Conservation (phyloP, 192 early-diverging fungal genomes). For the Cetraspora pellucida region DNA sequence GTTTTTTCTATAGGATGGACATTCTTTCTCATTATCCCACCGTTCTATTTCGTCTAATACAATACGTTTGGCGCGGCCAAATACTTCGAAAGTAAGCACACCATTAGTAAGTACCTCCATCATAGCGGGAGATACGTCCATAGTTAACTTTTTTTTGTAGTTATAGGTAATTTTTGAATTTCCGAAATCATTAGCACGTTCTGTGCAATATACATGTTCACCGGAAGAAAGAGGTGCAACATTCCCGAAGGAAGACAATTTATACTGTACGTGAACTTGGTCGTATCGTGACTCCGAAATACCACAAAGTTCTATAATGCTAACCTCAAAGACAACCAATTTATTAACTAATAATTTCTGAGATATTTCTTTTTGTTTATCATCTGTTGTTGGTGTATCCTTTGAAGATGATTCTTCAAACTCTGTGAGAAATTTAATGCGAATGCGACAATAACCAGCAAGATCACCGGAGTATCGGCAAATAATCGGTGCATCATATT, state of each 20-base stretch:
- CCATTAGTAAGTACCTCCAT: constrained; percentile 45
- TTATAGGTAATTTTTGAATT: constrained; percentile 53
- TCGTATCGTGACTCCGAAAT: constrained; percentile 62
- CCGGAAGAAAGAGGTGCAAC: constrained; percentile 40
- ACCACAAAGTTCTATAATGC: constrained; percentile 58
- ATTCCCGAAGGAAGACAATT: constrained; percentile 63
- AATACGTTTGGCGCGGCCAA: constrained; percentile 45
- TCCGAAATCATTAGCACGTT: constrained; percentile 58
- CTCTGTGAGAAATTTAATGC: constrained; percentile 50
- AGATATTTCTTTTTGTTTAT: constrained; percentile 24
- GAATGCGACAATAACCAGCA: constrained; percentile 45
- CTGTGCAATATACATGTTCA: constrained; percentile 63
- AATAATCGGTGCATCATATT: constrained; percentile 48
- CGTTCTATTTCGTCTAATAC: constrained; percentile 48
- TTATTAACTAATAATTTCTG: constrained; percentile 49
- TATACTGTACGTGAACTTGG: constrained; percentile 75
- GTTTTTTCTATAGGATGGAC: constrained; percentile 43
- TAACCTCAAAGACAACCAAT: constrained; percentile 65
- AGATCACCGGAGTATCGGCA: constrained; percentile 48
- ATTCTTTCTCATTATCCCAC: constrained; percentile 56
- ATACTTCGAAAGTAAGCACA: constrained; percentile 54
- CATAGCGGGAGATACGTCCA: constrained; percentile 45
- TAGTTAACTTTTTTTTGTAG: constrained; percentile 51
- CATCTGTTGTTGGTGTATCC: constrained; percentile 17
- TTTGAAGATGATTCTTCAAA: constrained; percentile 24